Percentiles rank a stretch among this genome's conserved stretches.
phyloP scores from a whole-genome alignment of 495 filamentous ascomycete genomes.

The Cercophora scortea region DNA sequence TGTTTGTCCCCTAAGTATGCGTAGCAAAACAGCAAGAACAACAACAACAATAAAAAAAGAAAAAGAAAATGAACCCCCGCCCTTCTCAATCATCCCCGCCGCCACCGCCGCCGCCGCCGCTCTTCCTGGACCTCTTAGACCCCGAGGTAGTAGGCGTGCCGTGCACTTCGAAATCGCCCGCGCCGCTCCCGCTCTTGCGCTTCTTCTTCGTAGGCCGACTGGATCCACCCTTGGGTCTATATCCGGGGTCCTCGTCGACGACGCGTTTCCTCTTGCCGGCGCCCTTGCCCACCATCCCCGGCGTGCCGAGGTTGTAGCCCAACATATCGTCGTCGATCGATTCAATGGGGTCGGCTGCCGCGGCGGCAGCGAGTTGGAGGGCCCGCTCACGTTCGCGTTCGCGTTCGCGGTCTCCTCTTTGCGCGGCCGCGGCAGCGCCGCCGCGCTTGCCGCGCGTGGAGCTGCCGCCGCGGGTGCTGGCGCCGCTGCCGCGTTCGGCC shows the following conservation, averaged over 20 bases:
- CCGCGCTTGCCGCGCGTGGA: conserved; percentile 18
- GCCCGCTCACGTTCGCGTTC: too few relatives aligned
- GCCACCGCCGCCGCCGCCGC: conserved; percentile 7
- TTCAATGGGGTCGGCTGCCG: conserved; percentile 23
- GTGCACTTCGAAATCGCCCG: conserved; percentile 11
- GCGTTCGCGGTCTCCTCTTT: too few relatives aligned
- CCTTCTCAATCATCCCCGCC: conserved; percentile 1
- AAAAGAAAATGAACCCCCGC: too few relatives aligned
- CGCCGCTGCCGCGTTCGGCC: not conserved
- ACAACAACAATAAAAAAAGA: not conserved
- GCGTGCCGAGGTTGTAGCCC: conserved; percentile 31
- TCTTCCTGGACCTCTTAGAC: conserved; percentile 23
- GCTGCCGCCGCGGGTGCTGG: conserved; percentile 4
- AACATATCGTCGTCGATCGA: conserved; percentile 16
- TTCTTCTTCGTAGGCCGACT: conserved; percentile 60
- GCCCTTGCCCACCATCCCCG: conserved; percentile 28
- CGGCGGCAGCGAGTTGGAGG: not conserved
- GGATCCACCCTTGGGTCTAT: conserved; percentile 57
- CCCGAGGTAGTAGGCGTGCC: conserved; percentile 13
- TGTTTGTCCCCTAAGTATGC: too few relatives aligned
- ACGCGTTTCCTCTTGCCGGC: conserved; percentile 45
- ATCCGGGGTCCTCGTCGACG: conserved; percentile 59
- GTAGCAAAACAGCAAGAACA: not conserved
- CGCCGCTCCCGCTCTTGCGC: conserved; percentile 36
- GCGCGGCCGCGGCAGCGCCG: not conserved